Evolutionary conservation across 768 basidiomycete genomes (phyloP), one percentile per base, ranked within the genome.

Genomic region (Crassisporium funariophilum): DNA sequence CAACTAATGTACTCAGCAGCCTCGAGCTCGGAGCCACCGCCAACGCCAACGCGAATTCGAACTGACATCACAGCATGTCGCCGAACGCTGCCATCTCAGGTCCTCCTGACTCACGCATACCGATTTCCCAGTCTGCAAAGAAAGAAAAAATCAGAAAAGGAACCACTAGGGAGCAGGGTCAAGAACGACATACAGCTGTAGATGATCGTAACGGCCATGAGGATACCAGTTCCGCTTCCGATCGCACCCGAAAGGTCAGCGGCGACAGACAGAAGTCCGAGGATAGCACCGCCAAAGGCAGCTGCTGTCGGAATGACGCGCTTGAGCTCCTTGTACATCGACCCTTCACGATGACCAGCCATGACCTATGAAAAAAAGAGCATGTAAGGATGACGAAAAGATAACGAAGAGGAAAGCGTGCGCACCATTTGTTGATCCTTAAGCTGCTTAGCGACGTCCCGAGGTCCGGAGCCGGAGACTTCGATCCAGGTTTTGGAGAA

Each of bases 401-500:
- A 39, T 8, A 23, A 39, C 24, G 4, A n/a, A 21, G 39, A 4
- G 5, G 22, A 11, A 59, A n/a, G n/a, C n/a, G n/a, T 5, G 41
- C 69, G n/a, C 27, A 87, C 95, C 88, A 98, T 94, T 58, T 91
- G 89, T 67, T 98, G 95, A 56, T 98, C 97, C 75, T 98, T 98
- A 62, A 98, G 83, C 64, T 98, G 95, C 69, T 94, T 95, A 21
- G 97, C 97, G 46, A 99, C 85, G 58, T 99, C 95, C 36, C 97
- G 73, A 9, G 95, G 97, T 15, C 97, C 93, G 44, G 86, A 89
- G 12, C 97, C 95, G 2, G 94, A 98, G 24, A 98, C 92, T 59
- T 98, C 95, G 54, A 99, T 98, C 95, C 97, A 99, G 1, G 95
- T 98, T 80, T 98, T 98, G 63, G 91, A 95, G 77, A 98, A 99